These are phyloP conservation scores for Talaromyces trachyspermus DNA, from an alignment of 495 filamentous ascomycete genomes.

Conservation along the genomic window DNA sequence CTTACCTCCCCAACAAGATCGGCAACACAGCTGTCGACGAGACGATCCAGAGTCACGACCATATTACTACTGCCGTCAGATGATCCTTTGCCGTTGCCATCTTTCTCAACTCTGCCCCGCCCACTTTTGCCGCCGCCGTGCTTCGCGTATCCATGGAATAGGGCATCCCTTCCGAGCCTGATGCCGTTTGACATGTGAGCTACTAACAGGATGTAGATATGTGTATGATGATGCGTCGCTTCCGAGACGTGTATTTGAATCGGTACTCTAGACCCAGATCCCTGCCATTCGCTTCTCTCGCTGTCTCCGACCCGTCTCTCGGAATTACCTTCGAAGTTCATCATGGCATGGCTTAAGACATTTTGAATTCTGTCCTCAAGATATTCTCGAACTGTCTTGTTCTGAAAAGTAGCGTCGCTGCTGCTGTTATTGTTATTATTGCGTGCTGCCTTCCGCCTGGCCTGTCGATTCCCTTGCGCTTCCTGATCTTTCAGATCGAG, in stretches of 20 bases:
- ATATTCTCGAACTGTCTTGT: slow-evolving; percentile 11
- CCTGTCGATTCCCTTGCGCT: slow-evolving; percentile 1
- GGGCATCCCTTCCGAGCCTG: slow-evolving; percentile 59
- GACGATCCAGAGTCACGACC: slow-evolving; percentile 9
- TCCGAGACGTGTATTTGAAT: slow-evolving; percentile 39
- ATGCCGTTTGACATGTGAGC: slow-evolving; percentile 56
- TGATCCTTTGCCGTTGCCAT: not conserved
- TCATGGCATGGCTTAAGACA: slow-evolving; percentile 7
- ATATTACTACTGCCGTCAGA: not conserved
- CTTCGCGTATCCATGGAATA: slow-evolving; percentile 41
- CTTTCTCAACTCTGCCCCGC: slow-evolving; percentile 11
- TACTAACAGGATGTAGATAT: slow-evolving; percentile 66
- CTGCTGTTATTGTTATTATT: not conserved
- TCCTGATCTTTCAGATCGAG: not conserved
- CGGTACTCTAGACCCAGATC: slow-evolving; percentile 39
- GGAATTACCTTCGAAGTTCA: not conserved
- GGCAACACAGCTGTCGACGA: slow-evolving; percentile 45
- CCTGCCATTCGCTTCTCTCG: not conserved
- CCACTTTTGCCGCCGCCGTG: slow-evolving; percentile 7
- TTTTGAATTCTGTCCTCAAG: slow-evolving; percentile 11
- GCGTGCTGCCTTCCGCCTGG: slow-evolving; percentile 1
- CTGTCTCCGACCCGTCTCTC: not conserved
- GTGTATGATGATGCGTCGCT: slow-evolving; percentile 50
- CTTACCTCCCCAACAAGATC: slow-evolving; percentile 51
- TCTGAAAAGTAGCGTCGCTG: not conserved